These are phyloP conservation scores for Rubroshorea leprosula DNA, from an alignment of 345 rosid species.

Conservation along the genomic window DNA sequence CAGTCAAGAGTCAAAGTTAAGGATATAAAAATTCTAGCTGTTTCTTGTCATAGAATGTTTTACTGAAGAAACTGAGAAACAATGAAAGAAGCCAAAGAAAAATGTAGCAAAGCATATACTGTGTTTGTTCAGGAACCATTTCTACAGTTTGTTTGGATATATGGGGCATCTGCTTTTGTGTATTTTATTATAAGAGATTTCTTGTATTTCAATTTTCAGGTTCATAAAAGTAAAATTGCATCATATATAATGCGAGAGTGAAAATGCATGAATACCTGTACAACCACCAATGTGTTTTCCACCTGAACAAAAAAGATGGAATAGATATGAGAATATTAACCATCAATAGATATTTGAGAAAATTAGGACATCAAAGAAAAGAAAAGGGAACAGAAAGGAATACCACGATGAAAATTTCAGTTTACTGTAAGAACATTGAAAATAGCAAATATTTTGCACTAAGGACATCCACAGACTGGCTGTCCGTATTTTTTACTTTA, in stretches of 20 bases:
- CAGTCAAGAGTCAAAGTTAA: not conserved
- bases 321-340: constrained; percentile 1
- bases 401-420: not conserved
- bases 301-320: constrained; percentile 36
- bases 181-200: not conserved
- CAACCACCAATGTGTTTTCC: constrained; percentile 94
- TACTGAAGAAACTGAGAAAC: not conserved
- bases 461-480: too few species aligned
- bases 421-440: too few species aligned
- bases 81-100: not conserved
- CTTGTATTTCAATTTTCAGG: too few species aligned
- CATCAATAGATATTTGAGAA: not conserved
- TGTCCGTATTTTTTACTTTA: too few species aligned
- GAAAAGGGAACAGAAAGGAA: not conserved
- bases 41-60: not conserved
- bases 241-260: not conserved
- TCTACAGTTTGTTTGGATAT: not conserved
- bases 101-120: not conserved
- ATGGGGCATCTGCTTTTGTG: not conserved
- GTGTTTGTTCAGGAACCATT: not conserved
- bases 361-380: not conserved
- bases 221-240: too few species aligned
- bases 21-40: too few species aligned
- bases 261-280: constrained; percentile 49
- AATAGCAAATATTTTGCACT: too few species aligned